A percentile compares a stretch with the other conserved stretches of the same genome.
Conservation (phyloP, 73 alveolate genomes). For the Uronychia setigera region DNA sequence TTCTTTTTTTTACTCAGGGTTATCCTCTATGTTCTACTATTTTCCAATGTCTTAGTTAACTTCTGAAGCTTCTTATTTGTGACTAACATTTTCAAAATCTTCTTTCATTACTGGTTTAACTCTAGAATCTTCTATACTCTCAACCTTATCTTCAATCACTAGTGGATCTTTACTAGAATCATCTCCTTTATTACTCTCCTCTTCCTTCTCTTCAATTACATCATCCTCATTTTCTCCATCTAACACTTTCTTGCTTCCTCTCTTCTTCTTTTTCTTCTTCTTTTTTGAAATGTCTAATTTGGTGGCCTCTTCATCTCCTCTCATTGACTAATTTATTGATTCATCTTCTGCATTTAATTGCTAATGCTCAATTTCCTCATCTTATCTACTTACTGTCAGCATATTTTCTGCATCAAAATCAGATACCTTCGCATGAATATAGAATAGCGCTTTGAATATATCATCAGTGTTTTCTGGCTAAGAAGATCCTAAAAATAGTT, state of each 20-base stretch:
- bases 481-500: neutral
- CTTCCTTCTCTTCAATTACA: neutral
- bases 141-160: no score
- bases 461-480: neutral
- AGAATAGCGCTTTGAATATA: neutral
- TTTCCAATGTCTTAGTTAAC: no score
- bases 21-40: no score
- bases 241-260: no score
- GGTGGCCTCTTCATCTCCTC: neutral
- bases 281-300: neutral
- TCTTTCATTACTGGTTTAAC: no score
- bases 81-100: no score
- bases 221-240: neutral
- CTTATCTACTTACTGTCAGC: neutral
- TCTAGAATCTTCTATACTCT: no score
- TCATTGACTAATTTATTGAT: neutral
- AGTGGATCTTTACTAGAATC: no score
- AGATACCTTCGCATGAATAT: neutral
- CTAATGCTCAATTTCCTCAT: neutral
- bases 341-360: neutral
- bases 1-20: no score
- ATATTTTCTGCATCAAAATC: neutral
- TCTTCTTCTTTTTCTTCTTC: neutral
- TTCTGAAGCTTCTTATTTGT: no score
- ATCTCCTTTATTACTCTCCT: no score